Base-by-base conservation (phyloP, 2,329 filamentous ascomycete genomes). In the Ophiocordyceps australis region DNA sequence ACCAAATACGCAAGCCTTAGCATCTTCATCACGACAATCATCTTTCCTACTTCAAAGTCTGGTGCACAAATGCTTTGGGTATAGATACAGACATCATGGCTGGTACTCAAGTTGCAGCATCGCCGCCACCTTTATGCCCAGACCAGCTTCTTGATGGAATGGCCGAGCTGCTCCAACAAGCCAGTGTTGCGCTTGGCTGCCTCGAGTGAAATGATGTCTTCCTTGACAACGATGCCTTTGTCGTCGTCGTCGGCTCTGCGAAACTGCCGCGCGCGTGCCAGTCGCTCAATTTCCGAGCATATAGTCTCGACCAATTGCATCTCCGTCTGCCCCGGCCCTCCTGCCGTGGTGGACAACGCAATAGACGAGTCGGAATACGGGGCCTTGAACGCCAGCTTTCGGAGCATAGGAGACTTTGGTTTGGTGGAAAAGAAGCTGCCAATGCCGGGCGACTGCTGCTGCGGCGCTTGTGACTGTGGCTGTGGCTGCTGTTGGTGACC, bases 91-190 rank as follows among this genome's bases (percentile, higher is more conserved):
- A n/a, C n/a, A n/a, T n/a, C n/a, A n/a, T n/a, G n/a, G n/a, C n/a
- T n/a, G n/a, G n/a, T n/a, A n/a, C n/a, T n/a, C n/a, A n/a, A n/a
- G n/a, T n/a, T n/a, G n/a, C n/a, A n/a, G n/a, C n/a, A n/a, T n/a
- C n/a, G n/a, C n/a, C n/a, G n/a, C n/a, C n/a, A n/a, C n/a, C n/a
- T n/a, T 28, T 22, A 64, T 24, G 65, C 66, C 89, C 89, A 95
- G 9, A 98, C 83, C 45, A 95, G 53, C 58, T 81, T 92, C 66
- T 93, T 94, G 40, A 95, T 62, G 31, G 76, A 78, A 56, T 95
- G 83, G 2, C 83, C 81, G 41, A 91, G 52, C 46, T 86, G 75
- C 50, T 94, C 86, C 27, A 95, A 48, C 38, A 91, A 61, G 0
- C 83, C 80, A 0, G 86, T 94, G 32, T 75, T 83, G 56, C 68